Base-by-base conservation (phyloP, 106 monocot species). In the Allium fistulosum region DNA sequence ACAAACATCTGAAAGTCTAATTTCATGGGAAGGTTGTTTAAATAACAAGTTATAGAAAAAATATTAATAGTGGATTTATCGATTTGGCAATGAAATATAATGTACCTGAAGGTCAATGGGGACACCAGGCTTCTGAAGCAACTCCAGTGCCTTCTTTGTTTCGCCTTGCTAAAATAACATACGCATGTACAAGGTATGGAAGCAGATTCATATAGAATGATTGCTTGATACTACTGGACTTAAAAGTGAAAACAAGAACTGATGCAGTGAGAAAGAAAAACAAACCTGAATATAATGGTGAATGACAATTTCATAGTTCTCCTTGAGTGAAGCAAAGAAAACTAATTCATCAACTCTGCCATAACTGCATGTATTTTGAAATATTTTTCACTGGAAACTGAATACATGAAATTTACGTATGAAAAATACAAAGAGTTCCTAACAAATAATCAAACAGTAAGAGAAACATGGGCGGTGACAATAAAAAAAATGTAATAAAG, bases 311-410 rank as follows among this genome's bases (percentile, higher is more conserved):
- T 99, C 99, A 75, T 93, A 83, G 46, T 99, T 80, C 57, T 93
- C 99, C 77, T 99, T 99, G 17, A 99, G 72, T 74, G 65, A 68
- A 68, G 99, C 99, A 99, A 99, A 99, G 52, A 82, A 99, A 59
- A 99, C 93, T 9, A 99, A 76, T 71, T 99, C 99, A 62, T 99
- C 93, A 48, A 90, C 77, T 78, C 99, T 84, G 10, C 99, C 99
- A 78, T 99, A 85, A 69, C 99, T 99, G 88, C 69, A 93, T 75
- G 51, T 16, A 47, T 10, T 67, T 67, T 14, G 8, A 55, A 37
- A 37, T 37, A 37, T 37, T 37, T 37, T 37, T 37, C 37, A 37
- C 37, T 37, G 37, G 37, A 37, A 37, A 37, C 37, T 37, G 37
- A 22, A 22, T 22, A 22, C 22, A 22, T 22, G 22, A 22, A 22